A percentile compares a stretch with the other conserved stretches of the same genome.
These are phyloP conservation scores for Aspergillus pseudoviridinutans DNA, from an alignment of 2,329 filamentous ascomycete genomes.

Conservation along the genomic window DNA sequence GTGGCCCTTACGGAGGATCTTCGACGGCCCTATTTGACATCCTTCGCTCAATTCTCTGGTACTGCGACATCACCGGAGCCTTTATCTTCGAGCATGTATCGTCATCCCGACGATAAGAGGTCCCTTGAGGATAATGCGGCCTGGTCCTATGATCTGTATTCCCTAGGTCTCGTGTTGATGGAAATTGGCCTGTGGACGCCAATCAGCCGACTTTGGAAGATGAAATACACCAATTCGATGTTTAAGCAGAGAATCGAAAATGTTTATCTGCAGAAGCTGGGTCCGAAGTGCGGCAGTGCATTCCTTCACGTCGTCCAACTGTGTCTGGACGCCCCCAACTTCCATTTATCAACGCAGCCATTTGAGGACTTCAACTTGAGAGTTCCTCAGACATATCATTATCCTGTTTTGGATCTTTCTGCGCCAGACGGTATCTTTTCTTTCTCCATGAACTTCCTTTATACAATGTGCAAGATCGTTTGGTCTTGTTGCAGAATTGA, in stretches of 20 bases:
- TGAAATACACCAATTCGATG: constrained; percentile 58
- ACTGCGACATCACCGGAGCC: constrained; percentile 46
- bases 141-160: constrained; percentile 56
- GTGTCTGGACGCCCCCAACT: constrained; percentile 57
- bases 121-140: constrained; percentile 34
- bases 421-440: constrained; percentile 39
- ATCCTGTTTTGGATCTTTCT: constrained; percentile 40
- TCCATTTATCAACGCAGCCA: constrained; percentile 39
- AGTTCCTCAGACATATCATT: constrained; percentile 39
- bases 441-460: constrained; percentile 44
- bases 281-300: constrained; percentile 59
- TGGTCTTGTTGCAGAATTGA: constrained; percentile 42
- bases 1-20: constrained; percentile 42
- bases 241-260: constrained; percentile 63
- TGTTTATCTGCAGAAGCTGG: constrained; percentile 59
- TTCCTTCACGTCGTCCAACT: constrained; percentile 61
- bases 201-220: constrained; percentile 59
- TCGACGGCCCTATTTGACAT: constrained; percentile 55
- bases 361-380: constrained; percentile 40
- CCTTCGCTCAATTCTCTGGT: constrained; percentile 56
- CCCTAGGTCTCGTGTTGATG: constrained; percentile 57
- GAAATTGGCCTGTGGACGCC: constrained; percentile 64
- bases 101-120: constrained; percentile 52
- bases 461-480: constrained; percentile 39
- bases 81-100: constrained; percentile 55